These are phyloP conservation scores for Myxozyma sirexii DNA, from an alignment of 805 yeast species.

Conservation along the genomic window DNA sequence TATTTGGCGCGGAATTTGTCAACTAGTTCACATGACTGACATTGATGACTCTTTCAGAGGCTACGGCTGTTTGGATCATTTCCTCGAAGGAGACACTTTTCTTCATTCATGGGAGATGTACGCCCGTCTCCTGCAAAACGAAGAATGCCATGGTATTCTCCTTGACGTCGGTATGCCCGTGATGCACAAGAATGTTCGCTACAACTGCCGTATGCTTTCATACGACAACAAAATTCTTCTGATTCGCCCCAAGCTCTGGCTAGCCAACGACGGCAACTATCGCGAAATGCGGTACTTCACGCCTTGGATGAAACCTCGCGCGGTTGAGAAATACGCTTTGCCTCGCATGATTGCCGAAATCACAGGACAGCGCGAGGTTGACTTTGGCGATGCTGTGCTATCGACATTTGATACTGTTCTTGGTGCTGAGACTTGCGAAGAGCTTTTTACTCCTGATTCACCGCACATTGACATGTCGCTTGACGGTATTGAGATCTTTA, in stretches of 20 bases:
- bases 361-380: slow-evolving; percentile 68
- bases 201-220: slow-evolving; percentile 87
- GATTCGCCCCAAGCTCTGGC: slow-evolving; percentile 88
- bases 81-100: slow-evolving; percentile 83
- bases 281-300: slow-evolving; percentile 97
- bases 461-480: slow-evolving; percentile 91
- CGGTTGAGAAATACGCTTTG: slow-evolving; percentile 69
- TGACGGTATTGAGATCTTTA: slow-evolving; percentile 96
- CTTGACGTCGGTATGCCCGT: slow-evolving; percentile 96
- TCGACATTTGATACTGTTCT: slow-evolving; percentile 82
- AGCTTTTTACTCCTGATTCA: slow-evolving; percentile 91
- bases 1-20: too few relatives aligned
- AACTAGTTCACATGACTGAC: neutral
- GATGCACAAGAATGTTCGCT: slow-evolving; percentile 80
- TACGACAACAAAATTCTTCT: slow-evolving; percentile 75
- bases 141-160: slow-evolving; percentile 73
- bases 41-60: slow-evolving; percentile 19
- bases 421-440: slow-evolving; percentile 99
- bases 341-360: slow-evolving; percentile 70
- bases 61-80: slow-evolving; percentile 86
- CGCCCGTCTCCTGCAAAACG: slow-evolving; percentile 67
- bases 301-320: slow-evolving; percentile 84
- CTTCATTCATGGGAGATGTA: slow-evolving; percentile 95
- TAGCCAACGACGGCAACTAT: slow-evolving; percentile 97
- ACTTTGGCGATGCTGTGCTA: slow-evolving; percentile 89